Conservation (phyloP, 2,329 filamentous ascomycete genomes). For the Microascus cirrosus region DNA sequence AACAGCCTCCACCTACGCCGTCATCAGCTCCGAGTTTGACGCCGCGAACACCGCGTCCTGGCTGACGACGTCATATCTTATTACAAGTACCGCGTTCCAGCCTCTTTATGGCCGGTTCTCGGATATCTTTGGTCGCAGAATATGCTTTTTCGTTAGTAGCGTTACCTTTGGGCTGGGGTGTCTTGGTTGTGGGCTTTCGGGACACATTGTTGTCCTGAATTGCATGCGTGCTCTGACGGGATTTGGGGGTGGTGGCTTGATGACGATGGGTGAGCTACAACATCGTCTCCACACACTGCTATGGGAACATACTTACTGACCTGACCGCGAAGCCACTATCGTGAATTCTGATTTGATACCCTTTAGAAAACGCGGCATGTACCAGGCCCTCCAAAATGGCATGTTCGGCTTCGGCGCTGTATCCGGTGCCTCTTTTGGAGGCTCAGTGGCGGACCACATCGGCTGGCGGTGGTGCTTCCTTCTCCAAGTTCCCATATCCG, state of each 20-base stretch:
- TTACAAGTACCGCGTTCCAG: conserved; percentile 62
- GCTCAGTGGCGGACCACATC: conserved; percentile 50
- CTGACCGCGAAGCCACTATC: conserved; percentile 22
- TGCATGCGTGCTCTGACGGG: conserved; percentile 57
- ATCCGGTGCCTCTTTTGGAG: conserved; percentile 41
- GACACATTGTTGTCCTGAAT: conserved; percentile 47
- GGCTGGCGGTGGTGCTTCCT: conserved; percentile 61
- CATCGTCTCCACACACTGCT: not conserved
- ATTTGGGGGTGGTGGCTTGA: conserved; percentile 55
- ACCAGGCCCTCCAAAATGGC: conserved; percentile 49
- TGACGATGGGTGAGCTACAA: conserved; percentile 51
- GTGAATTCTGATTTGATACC: conserved; percentile 55
- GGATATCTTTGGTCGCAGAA: conserved; percentile 54
- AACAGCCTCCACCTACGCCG: conserved; percentile 62
- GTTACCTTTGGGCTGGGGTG: conserved; percentile 51
- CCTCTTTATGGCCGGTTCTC: conserved; percentile 62
- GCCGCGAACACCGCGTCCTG: conserved; percentile 64
- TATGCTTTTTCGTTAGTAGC: conserved; percentile 54
- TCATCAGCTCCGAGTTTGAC: conserved; percentile 64
- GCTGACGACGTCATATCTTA: conserved; percentile 62
- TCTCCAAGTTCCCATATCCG: conserved; percentile 48
- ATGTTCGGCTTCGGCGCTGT: conserved; percentile 52
- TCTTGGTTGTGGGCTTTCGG: conserved; percentile 51
- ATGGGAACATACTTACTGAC: conserved; percentile 5
- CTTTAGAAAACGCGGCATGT: conserved; percentile 42